These are phyloP conservation scores for Aspergillus sp. DNA, from an alignment of 2,329 filamentous ascomycete species.

Conservation along the genomic window DNA sequence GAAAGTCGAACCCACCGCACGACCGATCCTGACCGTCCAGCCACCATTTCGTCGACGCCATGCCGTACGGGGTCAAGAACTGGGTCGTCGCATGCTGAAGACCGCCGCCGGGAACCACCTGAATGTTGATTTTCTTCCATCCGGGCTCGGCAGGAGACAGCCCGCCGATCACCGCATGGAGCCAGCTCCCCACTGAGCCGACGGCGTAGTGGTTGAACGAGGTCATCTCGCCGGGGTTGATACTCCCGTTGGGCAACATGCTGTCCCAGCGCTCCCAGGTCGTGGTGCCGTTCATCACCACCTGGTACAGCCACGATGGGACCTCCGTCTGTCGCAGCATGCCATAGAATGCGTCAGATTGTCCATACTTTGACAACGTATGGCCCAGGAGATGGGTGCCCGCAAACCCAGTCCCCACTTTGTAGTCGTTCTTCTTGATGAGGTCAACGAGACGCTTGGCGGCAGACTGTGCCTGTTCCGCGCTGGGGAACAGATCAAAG, in stretches of 20 bases:
- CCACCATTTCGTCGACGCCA: slow-evolving; percentile 2
- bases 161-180: slow-evolving; percentile 35
- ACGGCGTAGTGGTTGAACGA: slow-evolving; percentile 44
- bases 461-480: not conserved
- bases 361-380: slow-evolving; percentile 20
- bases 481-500: slow-evolving; percentile 22
- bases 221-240: slow-evolving; percentile 42
- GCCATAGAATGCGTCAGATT: slow-evolving; percentile 9
- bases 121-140: slow-evolving; percentile 29
- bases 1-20: not conserved
- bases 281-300: slow-evolving; percentile 40
- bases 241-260: slow-evolving; percentile 33
- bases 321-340: slow-evolving; percentile 13
- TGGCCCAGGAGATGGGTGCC: slow-evolving; percentile 23
- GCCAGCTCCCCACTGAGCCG: slow-evolving; percentile 38
- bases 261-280: slow-evolving; percentile 45
- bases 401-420: slow-evolving; percentile 32
- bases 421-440: slow-evolving; percentile 18
- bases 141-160: slow-evolving; percentile 28
- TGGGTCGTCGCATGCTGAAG: not conserved
- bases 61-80: not conserved
- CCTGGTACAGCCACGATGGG: slow-evolving; percentile 35
- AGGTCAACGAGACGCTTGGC: not conserved
- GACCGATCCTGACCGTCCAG: not conserved
- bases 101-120: slow-evolving; percentile 29